phyloP scores from a whole-genome alignment of 2,329 filamentous ascomycete species.

The Sphaerulina musiva region DNA sequence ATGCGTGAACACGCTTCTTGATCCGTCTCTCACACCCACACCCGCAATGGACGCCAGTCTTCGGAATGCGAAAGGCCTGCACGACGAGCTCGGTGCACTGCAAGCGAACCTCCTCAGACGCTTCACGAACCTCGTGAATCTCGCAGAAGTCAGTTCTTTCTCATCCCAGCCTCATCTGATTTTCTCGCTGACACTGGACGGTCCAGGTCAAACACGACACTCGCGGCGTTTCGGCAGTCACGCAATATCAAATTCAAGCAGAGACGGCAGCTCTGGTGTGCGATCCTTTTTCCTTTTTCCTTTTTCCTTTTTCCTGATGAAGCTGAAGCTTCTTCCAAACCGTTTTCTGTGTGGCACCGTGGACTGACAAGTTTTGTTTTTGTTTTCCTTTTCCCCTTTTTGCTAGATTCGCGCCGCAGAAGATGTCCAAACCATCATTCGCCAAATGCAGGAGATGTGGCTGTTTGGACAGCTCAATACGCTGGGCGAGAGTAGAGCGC shows the following conservation, averaged over 20 bases:
- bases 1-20: no score
- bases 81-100: conserved; percentile 38
- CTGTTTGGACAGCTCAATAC: conserved; percentile 59
- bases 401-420: conserved; percentile 55
- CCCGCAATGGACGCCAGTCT: conserved; percentile 37
- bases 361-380: conserved; percentile 9
- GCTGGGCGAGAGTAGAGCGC: conserved; percentile 40
- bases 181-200: neutral
- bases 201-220: conserved; percentile 46
- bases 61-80: conserved; percentile 38
- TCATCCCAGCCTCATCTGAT: no score
- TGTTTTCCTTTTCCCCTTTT: neutral
- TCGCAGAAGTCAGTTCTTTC: conserved; percentile 42
- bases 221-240: conserved; percentile 51
- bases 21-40: no score
- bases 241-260: conserved; percentile 53
- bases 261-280: conserved; percentile 53
- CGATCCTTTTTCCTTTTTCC: no score
- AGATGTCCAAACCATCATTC: conserved; percentile 55
- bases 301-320: no score
- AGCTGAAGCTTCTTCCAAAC: neutral
- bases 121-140: conserved; percentile 51
- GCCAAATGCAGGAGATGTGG: conserved; percentile 61
- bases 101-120: conserved; percentile 43
- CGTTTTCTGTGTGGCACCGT: no score